Evolutionary conservation across 148 eudicot genomes (phyloP).

Genomic region (Cornus suecica): DNA sequence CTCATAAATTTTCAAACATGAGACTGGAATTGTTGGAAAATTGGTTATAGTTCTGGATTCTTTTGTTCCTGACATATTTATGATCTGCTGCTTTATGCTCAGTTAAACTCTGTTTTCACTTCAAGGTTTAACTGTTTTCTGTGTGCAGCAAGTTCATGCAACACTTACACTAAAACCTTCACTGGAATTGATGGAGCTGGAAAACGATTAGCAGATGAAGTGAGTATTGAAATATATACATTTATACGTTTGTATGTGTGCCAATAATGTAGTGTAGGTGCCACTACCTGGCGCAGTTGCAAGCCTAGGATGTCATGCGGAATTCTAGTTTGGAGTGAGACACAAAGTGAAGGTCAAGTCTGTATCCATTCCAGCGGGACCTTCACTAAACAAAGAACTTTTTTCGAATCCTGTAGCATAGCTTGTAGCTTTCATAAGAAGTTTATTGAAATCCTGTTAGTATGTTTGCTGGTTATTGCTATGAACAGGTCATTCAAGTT

Average conservation of each 20-base stretch:
- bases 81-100: neutral
- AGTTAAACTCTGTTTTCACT: neutral
- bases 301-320: neutral
- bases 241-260: neutral
- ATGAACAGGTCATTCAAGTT: constrained; percentile 64
- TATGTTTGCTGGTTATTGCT: constrained; percentile 6
- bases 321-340: neutral
- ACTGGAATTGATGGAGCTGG: constrained; percentile 94
- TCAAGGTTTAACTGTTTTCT: constrained; percentile 15
- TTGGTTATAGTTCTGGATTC: too few species aligned
- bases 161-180: constrained; percentile 80
- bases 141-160: constrained; percentile 85
- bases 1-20: too few species aligned
- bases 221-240: constrained; percentile 31
- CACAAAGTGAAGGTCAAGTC: neutral
- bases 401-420: neutral
- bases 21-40: too few species aligned
- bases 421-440: constrained; percentile 6
- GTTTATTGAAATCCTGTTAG: neutral
- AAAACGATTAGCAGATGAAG: constrained; percentile 92
- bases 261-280: constrained; percentile 2
- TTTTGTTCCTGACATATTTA: neutral
- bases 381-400: neutral
- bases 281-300: constrained; percentile 7
- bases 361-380: neutral